phyloP scores from a whole-genome alignment of 495 filamentous ascomycete genomes.

The Neurospora tetraspora region DNA sequence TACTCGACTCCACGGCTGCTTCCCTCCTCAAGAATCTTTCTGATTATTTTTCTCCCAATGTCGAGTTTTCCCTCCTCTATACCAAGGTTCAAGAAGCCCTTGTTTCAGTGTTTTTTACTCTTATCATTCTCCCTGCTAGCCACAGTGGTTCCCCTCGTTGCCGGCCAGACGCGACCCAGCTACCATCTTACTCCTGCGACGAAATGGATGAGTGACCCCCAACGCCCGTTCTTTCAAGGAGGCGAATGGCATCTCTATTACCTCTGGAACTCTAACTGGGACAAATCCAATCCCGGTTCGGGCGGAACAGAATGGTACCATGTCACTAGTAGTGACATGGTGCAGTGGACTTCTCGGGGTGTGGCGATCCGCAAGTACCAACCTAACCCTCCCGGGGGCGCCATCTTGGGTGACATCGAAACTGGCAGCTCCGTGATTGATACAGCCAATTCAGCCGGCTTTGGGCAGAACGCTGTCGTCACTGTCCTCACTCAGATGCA shows the following conservation, averaged over 20 bases:
- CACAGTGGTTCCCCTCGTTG: not conserved
- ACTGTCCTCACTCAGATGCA: not conserved
- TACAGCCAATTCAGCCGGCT: not conserved
- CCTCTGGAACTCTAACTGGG: not conserved
- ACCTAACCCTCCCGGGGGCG: not conserved
- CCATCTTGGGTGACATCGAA: not conserved
- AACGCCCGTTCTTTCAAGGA: not conserved
- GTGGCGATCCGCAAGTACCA: not conserved
- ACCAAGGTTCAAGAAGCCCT: not conserved
- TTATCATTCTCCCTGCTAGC: not conserved
- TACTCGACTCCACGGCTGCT: too few relatives aligned
- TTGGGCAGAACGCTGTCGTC: not conserved
- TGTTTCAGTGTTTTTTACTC: not conserved
- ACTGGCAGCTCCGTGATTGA: not conserved
- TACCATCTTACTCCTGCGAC: not conserved
- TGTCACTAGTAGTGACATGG: not conserved
- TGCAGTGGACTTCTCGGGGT: not conserved
- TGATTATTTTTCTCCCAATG: not conserved
- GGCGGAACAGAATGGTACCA: not conserved
- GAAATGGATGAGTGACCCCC: not conserved
- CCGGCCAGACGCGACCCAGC: not conserved
- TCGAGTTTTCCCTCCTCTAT: not conserved
- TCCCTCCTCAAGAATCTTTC: not conserved
- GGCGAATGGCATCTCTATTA: not conserved
- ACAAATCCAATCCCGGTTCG: not conserved